Percentiles rank a stretch among this genome's conserved stretches.
These are phyloP conservation scores for Mycena indigotica DNA, from an alignment of 768 basidiomycete genomes.

Conservation along the genomic window DNA sequence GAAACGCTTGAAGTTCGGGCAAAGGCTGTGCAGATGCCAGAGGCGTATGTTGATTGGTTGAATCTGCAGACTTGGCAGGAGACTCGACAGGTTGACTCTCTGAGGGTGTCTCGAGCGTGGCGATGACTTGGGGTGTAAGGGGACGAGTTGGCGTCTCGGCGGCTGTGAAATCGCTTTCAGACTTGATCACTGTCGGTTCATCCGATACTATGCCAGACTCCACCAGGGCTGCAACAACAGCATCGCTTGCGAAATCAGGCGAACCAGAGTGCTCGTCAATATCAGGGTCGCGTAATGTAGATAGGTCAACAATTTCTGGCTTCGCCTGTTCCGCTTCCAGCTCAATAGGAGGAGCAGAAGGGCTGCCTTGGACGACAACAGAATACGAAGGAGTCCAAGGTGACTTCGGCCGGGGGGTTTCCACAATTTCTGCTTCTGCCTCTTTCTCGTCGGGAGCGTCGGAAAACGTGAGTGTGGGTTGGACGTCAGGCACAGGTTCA, in stretches of 20 bases:
- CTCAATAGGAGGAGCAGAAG: slow-evolving; percentile 7
- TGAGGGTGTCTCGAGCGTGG: not conserved
- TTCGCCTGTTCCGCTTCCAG: slow-evolving; percentile 1
- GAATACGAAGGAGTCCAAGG: slow-evolving; percentile 29
- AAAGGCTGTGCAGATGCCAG: slow-evolving; percentile 8
- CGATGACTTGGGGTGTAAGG: not conserved
- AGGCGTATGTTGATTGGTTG: slow-evolving; percentile 8
- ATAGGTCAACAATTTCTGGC: slow-evolving; percentile 16
- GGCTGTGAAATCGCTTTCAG: not conserved
- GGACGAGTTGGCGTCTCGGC: not conserved
- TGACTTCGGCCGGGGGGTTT: slow-evolving; percentile 4
- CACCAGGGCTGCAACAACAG: slow-evolving; percentile 19
- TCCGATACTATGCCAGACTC: slow-evolving; percentile 12
- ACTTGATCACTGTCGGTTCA: not conserved
- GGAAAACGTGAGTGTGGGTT: not conserved
- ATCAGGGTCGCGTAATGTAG: slow-evolving; percentile 19
- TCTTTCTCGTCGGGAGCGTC: not conserved
- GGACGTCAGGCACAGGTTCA: not conserved
- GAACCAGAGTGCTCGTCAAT: slow-evolving; percentile 17
- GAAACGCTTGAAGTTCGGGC: slow-evolving; percentile 14
- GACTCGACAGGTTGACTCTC: not conserved
- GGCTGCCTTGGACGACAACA: slow-evolving; percentile 24
- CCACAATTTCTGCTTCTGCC: not conserved
- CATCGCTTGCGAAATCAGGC: slow-evolving; percentile 14
- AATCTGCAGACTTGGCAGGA: not conserved